A percentile compares a stretch with the other conserved stretches of the same genome.
Conservation (phyloP, 108 stramenopile species). For the Cyclotella sp. region DNA sequence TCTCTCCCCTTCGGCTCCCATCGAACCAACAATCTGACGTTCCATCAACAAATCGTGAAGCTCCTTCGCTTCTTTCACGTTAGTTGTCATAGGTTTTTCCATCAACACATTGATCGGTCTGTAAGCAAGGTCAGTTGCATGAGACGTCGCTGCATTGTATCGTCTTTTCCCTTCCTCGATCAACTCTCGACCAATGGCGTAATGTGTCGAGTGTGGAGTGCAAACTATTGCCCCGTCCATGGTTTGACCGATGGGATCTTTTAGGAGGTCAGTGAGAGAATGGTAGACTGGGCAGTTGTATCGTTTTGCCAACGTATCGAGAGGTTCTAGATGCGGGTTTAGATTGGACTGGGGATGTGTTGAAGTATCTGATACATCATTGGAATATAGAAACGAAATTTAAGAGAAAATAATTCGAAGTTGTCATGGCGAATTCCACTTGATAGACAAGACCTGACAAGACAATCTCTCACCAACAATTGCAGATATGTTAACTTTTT, state of each 20-base stretch:
- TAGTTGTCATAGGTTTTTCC: slow-evolving; percentile 84
- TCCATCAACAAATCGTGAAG: slow-evolving; percentile 41
- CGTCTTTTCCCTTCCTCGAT: slow-evolving; percentile 48
- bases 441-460: background rate
- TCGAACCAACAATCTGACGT: slow-evolving; percentile 6
- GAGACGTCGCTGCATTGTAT: slow-evolving; percentile 23
- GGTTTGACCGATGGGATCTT: slow-evolving; percentile 29
- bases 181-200: slow-evolving; percentile 46
- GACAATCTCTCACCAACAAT: slow-evolving; percentile 55
- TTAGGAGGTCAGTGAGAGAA: slow-evolving; percentile 59
- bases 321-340: slow-evolving; percentile 59
- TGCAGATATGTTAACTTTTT: slow-evolving; percentile 52
- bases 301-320: slow-evolving; percentile 46
- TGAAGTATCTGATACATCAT: background rate
- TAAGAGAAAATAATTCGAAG: background rate
- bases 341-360: slow-evolving; percentile 60
- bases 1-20: background rate
- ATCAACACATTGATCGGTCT: slow-evolving; percentile 66
- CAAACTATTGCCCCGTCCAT: slow-evolving; percentile 71
- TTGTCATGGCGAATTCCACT: background rate
- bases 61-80: slow-evolving; percentile 56
- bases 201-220: slow-evolving; percentile 78
- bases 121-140: background rate
- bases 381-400: background rate
- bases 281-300: slow-evolving; percentile 55